Conservation (phyloP, 2,329 filamentous ascomycete species). For the Teratosphaeria gauchensis region DNA sequence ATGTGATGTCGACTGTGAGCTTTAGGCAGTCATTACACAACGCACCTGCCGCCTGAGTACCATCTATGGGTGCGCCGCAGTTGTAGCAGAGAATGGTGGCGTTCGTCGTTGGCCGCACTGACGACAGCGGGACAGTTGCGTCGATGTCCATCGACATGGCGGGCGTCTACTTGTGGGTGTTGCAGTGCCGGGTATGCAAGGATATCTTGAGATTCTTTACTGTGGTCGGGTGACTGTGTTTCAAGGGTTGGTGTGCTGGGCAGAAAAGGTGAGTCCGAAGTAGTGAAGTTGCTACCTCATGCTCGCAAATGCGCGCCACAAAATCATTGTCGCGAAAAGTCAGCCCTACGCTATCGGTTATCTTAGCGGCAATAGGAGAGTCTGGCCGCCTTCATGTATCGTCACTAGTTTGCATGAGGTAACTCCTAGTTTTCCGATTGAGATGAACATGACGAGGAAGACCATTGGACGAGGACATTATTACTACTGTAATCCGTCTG, state of each 20-base stretch:
- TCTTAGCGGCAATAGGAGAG: neutral
- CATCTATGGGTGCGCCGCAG: constrained; percentile 91
- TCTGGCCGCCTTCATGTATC: too few species aligned
- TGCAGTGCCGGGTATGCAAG: too few species aligned
- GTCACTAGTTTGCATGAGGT: too few species aligned
- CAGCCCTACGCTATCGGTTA: neutral
- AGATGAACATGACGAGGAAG: too few species aligned
- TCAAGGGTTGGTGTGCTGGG: too few species aligned
- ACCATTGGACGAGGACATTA: neutral
- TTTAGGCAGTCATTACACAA: constrained; percentile 96
- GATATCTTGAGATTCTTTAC: too few species aligned
- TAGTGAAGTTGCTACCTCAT: neutral
- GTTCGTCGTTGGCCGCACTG: constrained; percentile 13
- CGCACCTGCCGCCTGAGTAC: constrained; percentile 73
- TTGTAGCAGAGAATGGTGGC: constrained; percentile 91
- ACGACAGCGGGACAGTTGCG: constrained; percentile 17
- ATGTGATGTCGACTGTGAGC: constrained; percentile 83
- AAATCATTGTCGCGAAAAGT: neutral
- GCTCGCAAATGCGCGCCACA: neutral
- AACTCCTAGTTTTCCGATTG: too few species aligned
- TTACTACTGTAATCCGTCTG: neutral
- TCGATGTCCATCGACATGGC: constrained; percentile 31
- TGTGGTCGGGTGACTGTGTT: too few species aligned
- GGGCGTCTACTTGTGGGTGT: neutral
- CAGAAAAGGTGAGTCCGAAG: too few species aligned